These are phyloP conservation scores for Limtongia smithiae DNA, from an alignment of 805 yeast species.

Conservation along the genomic window DNA sequence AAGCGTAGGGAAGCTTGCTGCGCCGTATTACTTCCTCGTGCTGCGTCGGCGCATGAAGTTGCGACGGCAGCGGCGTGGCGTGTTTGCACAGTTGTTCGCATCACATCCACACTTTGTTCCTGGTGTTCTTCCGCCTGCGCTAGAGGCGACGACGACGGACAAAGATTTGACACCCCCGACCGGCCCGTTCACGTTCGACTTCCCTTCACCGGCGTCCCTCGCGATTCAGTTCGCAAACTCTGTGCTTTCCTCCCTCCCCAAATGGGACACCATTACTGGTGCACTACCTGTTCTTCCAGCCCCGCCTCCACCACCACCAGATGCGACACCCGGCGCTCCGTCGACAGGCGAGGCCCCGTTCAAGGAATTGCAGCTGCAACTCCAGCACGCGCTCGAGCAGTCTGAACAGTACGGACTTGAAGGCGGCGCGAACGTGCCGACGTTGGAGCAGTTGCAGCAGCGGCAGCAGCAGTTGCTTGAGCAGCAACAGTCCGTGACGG, in stretches of 20 bases:
- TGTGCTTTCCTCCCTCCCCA: neutral
- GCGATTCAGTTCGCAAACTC: conserved; percentile 7
- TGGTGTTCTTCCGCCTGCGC: no score
- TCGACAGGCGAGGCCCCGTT: no score
- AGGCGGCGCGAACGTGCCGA: neutral
- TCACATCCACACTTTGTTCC: conserved; percentile 1
- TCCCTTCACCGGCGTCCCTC: conserved; percentile 18
- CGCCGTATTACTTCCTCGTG: conserved; percentile 1
- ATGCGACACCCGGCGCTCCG: no score
- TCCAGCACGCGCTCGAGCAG: no score
- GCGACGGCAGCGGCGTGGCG: neutral
- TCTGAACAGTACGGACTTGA: neutral
- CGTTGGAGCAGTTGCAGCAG: no score
- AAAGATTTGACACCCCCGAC: neutral
- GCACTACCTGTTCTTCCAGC: no score
- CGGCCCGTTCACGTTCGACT: conserved; percentile 8
- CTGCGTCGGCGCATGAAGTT: neutral
- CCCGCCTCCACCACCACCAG: no score
- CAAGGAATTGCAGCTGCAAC: no score
- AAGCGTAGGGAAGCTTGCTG: no score
- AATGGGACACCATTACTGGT: neutral
- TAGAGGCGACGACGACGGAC: no score
- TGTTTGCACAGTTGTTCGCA: neutral
- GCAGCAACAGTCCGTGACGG: no score
- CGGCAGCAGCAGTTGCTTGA: no score